A percentile compares a stretch with the other conserved stretches of the same genome.
Evolutionary conservation across 768 basidiomycete genomes (phyloP).

Genomic region (Lactarius trivialis): DNA sequence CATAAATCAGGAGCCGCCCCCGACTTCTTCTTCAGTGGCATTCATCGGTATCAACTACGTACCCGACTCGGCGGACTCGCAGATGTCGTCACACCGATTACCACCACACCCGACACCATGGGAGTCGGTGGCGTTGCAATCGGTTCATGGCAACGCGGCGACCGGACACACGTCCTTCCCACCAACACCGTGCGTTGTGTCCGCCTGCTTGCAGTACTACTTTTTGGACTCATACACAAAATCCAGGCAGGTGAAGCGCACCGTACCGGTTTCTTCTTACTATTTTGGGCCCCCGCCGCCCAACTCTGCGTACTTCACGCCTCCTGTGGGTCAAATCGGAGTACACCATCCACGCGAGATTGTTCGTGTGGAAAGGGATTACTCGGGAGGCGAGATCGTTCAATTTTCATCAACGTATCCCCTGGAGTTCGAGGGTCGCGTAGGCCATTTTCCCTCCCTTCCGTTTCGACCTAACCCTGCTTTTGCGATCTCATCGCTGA

Average conservation of each 20-base stretch:
- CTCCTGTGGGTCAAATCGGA: slow-evolving; percentile 80
- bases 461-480: neutral
- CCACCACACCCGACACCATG: slow-evolving; percentile 57
- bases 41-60: slow-evolving; percentile 22
- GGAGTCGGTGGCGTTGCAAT: slow-evolving; percentile 51
- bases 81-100: slow-evolving; percentile 44
- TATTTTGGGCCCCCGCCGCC: slow-evolving; percentile 75
- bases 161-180: slow-evolving; percentile 1
- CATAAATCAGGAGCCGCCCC: neutral
- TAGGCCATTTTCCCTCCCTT: slow-evolving; percentile 39
- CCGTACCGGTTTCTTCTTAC: slow-evolving; percentile 75
- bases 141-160: slow-evolving; percentile 22
- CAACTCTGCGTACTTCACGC: slow-evolving; percentile 75
- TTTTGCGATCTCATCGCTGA: neutral
- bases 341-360: slow-evolving; percentile 89
- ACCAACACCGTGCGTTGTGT: slow-evolving; percentile 18
- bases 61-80: slow-evolving; percentile 28
- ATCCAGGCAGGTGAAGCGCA: slow-evolving; percentile 29
- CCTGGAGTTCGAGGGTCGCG: slow-evolving; percentile 87
- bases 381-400: slow-evolving; percentile 79
- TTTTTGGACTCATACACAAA: neutral
- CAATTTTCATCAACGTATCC: slow-evolving; percentile 90
- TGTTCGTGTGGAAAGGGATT: slow-evolving; percentile 88
- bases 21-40: slow-evolving; percentile 8
- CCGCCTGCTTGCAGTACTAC: neutral